Evolutionary conservation across 495 filamentous ascomycete species (phyloP).

Genomic region (Xylaria venustula): DNA sequence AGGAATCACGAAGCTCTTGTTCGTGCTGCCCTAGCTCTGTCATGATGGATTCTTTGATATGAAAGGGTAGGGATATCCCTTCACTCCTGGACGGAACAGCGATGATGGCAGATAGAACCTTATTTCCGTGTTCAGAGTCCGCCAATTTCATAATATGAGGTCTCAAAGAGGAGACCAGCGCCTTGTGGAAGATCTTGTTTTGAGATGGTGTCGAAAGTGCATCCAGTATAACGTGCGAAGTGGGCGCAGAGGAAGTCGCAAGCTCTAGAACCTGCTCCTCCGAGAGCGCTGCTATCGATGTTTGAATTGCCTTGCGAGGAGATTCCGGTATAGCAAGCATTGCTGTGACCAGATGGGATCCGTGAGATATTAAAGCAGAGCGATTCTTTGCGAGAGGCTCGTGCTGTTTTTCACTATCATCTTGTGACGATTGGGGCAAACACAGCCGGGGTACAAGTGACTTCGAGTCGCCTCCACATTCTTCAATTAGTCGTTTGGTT

Average conservation of each 20-base stretch:
- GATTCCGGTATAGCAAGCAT: slow-evolving; percentile 43
- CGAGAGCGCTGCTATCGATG: slow-evolving; percentile 38
- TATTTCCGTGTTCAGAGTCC: slow-evolving; percentile 67
- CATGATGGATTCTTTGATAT: slow-evolving; percentile 53
- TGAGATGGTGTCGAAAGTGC: slow-evolving; percentile 59
- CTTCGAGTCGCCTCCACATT: slow-evolving; percentile 56
- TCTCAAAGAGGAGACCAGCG: slow-evolving; percentile 45
- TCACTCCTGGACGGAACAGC: slow-evolving; percentile 50
- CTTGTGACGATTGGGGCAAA: slow-evolving; percentile 38
- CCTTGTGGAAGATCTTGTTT: slow-evolving; percentile 54
- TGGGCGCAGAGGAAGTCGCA: slow-evolving; percentile 37
- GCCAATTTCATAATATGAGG: slow-evolving; percentile 63
- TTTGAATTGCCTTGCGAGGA: slow-evolving; percentile 40
- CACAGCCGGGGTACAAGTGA: slow-evolving; percentile 58
- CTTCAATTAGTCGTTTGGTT: slow-evolving; percentile 56
- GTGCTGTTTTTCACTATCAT: slow-evolving; percentile 36
- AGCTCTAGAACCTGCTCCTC: slow-evolving; percentile 36
- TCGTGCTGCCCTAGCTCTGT: slow-evolving; percentile 52
- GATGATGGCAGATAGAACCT: slow-evolving; percentile 78
- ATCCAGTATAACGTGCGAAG: slow-evolving; percentile 68
- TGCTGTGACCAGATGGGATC: slow-evolving; percentile 39
- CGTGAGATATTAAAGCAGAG: slow-evolving; percentile 42
- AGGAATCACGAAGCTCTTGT: slow-evolving; percentile 65
- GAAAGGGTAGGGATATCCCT: slow-evolving; percentile 46
- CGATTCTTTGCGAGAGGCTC: slow-evolving; percentile 42